phyloP scores from a whole-genome alignment of 2,329 filamentous ascomycete species.

The Neocatenulostroma microsporum region DNA sequence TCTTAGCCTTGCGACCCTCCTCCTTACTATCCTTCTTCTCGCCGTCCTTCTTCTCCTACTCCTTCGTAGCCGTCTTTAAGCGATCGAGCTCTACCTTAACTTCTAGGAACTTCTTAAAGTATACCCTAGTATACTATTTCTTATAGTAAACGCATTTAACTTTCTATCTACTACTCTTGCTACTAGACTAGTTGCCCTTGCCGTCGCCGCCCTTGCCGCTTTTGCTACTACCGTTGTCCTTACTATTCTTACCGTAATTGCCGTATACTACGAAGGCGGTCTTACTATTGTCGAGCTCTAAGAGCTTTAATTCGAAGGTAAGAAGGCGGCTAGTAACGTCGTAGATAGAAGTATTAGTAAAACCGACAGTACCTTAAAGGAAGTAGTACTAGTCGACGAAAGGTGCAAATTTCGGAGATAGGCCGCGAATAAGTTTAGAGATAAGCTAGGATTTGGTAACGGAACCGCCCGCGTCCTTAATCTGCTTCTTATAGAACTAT shows the following conservation, averaged over 20 bases:
- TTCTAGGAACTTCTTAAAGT: background rate
- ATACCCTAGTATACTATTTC: background rate
- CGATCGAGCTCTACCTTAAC: too few relatives aligned
- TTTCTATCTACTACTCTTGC: background rate
- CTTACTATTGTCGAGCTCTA: too few relatives aligned
- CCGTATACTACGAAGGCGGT: background rate
- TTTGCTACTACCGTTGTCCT: too few relatives aligned
- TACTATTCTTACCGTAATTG: background rate
- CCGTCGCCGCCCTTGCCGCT: background rate
- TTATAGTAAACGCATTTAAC: background rate
- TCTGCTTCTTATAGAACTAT: background rate
- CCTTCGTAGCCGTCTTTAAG: background rate
- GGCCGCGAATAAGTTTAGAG: background rate
- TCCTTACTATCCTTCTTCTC: background rate
- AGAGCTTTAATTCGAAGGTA: slow-evolving; percentile 1
- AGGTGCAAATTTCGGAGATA: background rate
- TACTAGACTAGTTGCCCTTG: background rate
- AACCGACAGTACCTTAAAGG: background rate
- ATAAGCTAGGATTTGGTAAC: background rate
- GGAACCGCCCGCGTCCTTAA: background rate
- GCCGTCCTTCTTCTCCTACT: too few relatives aligned
- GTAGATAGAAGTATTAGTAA: background rate
- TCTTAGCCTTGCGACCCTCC: background rate
- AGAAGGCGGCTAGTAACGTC: slow-evolving; percentile 2
- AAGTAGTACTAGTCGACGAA: slow-evolving; percentile 2